These are phyloP conservation scores for Pisolithus albus DNA, from an alignment of 768 basidiomycete genomes.

Conservation along the genomic window DNA sequence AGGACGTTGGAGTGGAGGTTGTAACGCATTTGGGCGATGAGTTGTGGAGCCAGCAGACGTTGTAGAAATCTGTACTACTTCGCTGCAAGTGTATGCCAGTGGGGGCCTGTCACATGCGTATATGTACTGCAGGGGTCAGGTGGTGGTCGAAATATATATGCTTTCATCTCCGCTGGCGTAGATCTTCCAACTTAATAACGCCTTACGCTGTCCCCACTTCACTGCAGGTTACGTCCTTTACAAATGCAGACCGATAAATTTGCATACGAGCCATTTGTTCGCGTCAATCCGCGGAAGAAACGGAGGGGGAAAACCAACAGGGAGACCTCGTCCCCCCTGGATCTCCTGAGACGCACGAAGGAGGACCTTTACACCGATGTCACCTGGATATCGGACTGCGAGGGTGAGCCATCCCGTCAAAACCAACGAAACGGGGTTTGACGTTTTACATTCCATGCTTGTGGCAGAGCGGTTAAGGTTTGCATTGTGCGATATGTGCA, in stretches of 20 bases:
- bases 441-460: slow-evolving; percentile 1
- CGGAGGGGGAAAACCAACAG: slow-evolving; percentile 31
- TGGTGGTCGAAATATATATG: too few species aligned
- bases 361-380: slow-evolving; percentile 39
- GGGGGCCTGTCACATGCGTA: too few species aligned
- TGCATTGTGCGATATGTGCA: slow-evolving; percentile 21
- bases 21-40: slow-evolving; percentile 85
- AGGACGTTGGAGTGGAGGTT: slow-evolving; percentile 85
- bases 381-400: slow-evolving; percentile 50
- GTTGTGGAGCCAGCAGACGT: slow-evolving; percentile 62
- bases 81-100: too few species aligned
- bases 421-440: background rate
- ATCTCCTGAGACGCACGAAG: slow-evolving; percentile 36
- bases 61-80: slow-evolving; percentile 33
- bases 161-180: too few species aligned
- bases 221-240: slow-evolving; percentile 7
- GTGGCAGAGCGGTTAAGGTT: slow-evolving; percentile 32
- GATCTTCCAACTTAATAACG: too few species aligned
- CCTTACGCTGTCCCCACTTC: background rate
- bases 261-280: slow-evolving; percentile 44
- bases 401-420: slow-evolving; percentile 38
- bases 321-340: slow-evolving; percentile 29
- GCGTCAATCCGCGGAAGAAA: slow-evolving; percentile 47
- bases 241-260: slow-evolving; percentile 18
- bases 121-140: too few species aligned